Percentiles rank a stretch among this genome's conserved stretches.
Conservation (phyloP, 257 asterid species). For the Lycium barbarum region DNA sequence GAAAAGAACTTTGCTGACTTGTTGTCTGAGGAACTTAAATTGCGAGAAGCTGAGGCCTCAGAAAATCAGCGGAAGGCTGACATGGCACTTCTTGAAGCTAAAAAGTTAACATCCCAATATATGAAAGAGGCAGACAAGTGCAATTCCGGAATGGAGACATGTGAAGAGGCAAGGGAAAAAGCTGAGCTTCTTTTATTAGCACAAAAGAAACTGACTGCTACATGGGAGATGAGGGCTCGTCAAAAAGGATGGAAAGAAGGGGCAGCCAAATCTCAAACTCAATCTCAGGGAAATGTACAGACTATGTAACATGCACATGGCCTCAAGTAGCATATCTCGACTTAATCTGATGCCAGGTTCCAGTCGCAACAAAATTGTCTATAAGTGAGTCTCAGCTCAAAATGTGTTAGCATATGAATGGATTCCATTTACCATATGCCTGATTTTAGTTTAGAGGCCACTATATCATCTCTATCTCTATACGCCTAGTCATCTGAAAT, state of each 20-base stretch:
- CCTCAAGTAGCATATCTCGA: constrained; percentile 19
- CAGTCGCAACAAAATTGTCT: constrained; percentile 12
- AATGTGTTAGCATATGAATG: not conserved
- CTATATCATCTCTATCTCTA: not conserved
- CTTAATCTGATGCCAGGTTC: constrained; percentile 18
- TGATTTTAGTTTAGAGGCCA: constrained; percentile 15
- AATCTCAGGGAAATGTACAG: constrained; percentile 36
- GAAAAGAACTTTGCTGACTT: constrained; percentile 87
- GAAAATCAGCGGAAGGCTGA: constrained; percentile 88
- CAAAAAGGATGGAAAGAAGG: constrained; percentile 93
- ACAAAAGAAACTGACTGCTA: constrained; percentile 74
- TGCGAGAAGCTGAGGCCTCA: constrained; percentile 77
- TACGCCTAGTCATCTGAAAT: constrained; percentile 18
- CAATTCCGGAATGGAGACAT: constrained; percentile 96
- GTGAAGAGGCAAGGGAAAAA: constrained; percentile 95
- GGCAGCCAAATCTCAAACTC: constrained; percentile 37
- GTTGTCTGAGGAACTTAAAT: constrained; percentile 79
- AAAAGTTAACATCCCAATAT: constrained; percentile 89
- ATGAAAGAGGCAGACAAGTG: constrained; percentile 98
- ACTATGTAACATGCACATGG: constrained; percentile 28
- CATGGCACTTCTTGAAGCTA: constrained; percentile 88
- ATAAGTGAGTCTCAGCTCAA: constrained; percentile 22
- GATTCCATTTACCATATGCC: not conserved
- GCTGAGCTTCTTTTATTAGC: constrained; percentile 71
- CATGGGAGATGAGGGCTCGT: constrained; percentile 91